Conservation (phyloP, 169 alveolate species). For the Eimeria maxima region DNA sequence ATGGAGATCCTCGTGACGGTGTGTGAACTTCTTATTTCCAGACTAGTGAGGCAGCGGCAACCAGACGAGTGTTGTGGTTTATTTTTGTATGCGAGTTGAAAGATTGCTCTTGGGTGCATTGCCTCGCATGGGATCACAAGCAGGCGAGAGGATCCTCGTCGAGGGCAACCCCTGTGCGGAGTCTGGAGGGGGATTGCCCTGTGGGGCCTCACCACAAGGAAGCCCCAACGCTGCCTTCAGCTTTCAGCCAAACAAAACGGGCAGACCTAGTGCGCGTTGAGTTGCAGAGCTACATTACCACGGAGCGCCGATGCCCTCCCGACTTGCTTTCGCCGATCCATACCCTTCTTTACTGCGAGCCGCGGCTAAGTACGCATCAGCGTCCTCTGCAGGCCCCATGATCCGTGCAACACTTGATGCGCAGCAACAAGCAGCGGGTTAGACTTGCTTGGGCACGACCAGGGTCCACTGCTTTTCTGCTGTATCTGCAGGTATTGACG, state of each 20-base stretch:
- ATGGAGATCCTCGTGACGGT: conserved; percentile 83
- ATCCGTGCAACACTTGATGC: neutral
- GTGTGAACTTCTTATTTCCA: conserved; percentile 82
- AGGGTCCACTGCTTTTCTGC: neutral
- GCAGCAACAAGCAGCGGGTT: neutral
- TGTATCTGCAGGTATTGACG: conserved; percentile 69
- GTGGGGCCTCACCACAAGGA: neutral
- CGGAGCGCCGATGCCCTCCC: conserved; percentile 70
- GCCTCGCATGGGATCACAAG: neutral
- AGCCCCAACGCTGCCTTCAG: neutral
- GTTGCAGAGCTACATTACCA: conserved; percentile 69
- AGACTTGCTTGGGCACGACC: too few species aligned
- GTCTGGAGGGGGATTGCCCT: neutral
- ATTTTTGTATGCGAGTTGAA: too few species aligned
- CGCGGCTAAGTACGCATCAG: conserved; percentile 72
- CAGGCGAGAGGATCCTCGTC: neutral
- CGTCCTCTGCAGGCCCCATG: neutral
- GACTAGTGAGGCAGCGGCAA: conserved; percentile 53
- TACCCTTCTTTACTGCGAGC: conserved; percentile 80
- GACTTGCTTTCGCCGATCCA: conserved; percentile 76
- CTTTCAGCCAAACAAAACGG: neutral
- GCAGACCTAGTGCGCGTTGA: neutral
- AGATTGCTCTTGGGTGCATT: neutral
- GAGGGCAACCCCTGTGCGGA: neutral
- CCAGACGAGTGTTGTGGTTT: neutral